These are phyloP conservation scores for Buxus sempervirens DNA, from an alignment of 164 flowering plant species.

Conservation along the genomic window DNA sequence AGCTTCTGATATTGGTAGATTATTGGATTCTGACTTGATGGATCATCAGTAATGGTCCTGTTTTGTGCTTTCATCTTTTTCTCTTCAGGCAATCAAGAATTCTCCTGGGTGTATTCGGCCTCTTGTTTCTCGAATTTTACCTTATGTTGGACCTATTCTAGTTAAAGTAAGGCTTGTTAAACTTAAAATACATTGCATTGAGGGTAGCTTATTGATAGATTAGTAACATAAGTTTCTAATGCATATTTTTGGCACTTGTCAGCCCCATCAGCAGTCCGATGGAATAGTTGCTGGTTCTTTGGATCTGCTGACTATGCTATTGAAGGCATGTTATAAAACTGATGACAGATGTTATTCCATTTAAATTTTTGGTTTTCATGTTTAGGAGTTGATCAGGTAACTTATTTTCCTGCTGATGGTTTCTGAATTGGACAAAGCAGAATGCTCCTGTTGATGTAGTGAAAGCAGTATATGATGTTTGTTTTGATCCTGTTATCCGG, in stretches of 20 bases:
- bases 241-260: conserved; percentile 23
- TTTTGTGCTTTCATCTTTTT: background rate
- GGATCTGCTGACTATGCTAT: conserved; percentile 84
- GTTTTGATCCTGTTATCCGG: conserved; percentile 63
- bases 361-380: too few relatives aligned
- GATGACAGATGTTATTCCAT: background rate
- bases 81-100: conserved; percentile 66
- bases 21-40: background rate
- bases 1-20: background rate
- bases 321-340: conserved; percentile 56
- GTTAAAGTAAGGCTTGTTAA: conserved; percentile 45
- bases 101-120: conserved; percentile 77
- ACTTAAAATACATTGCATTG: background rate
- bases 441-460: conserved; percentile 78
- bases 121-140: conserved; percentile 69
- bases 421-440: too few relatives aligned
- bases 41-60: background rate
- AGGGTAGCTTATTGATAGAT: background rate
- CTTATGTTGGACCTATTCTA: conserved; percentile 69
- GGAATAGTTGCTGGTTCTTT: conserved; percentile 90
- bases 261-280: conserved; percentile 85
- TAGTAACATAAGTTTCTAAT: conserved; percentile 15
- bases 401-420: too few relatives aligned
- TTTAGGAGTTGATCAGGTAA: too few relatives aligned
- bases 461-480: conserved; percentile 64